Conservation (phyloP, 2,329 filamentous ascomycete species). For the Lomentospora prolificans region DNA sequence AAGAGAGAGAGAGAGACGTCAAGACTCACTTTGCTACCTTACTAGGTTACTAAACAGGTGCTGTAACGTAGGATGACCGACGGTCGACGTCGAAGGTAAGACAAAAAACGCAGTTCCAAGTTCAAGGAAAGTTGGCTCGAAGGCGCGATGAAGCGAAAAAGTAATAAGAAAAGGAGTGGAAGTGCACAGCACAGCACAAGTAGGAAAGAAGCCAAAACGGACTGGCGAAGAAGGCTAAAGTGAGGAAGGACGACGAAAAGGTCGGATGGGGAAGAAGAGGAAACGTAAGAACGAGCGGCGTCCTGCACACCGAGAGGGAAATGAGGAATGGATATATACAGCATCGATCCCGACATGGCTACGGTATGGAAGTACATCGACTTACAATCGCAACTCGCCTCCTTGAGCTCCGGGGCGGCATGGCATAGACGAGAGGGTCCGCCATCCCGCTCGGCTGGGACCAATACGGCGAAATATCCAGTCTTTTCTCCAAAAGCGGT, state of each 20-base stretch:
- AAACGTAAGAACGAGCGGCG: background rate
- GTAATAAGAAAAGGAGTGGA: background rate
- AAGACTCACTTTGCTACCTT: constrained; percentile 1
- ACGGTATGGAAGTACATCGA: background rate
- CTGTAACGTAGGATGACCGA: background rate
- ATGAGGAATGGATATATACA: constrained; percentile 1
- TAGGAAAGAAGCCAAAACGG: background rate
- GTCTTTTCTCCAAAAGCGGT: background rate
- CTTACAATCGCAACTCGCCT: background rate
- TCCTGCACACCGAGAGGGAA: background rate
- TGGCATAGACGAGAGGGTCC: background rate
- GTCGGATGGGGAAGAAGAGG: background rate
- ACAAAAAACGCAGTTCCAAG: background rate
- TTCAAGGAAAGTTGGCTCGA: background rate
- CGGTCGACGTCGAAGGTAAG: background rate
- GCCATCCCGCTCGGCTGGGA: constrained; percentile 2
- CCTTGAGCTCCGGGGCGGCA: background rate
- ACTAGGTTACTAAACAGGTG: background rate
- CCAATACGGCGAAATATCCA: background rate
- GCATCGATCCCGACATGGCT: background rate
- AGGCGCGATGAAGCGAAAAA: background rate
- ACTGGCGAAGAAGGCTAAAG: background rate
- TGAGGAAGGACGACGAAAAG: background rate
- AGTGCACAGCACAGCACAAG: constrained; percentile 2
- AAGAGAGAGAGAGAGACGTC: background rate